These are phyloP conservation scores for Tinospora cordifolia DNA, from an alignment of 164 flowering plant species.

Conservation along the genomic window DNA sequence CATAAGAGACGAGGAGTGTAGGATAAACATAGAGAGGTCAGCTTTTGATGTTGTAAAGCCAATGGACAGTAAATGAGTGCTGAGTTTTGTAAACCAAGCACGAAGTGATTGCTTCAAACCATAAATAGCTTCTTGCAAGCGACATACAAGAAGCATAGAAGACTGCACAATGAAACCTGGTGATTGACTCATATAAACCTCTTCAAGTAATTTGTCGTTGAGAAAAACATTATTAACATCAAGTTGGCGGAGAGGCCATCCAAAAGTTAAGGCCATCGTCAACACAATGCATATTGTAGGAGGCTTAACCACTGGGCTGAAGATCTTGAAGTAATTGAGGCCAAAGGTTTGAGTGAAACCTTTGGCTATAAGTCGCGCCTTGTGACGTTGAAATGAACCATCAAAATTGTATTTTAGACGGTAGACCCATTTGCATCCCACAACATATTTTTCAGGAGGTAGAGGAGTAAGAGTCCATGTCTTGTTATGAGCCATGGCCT, in stretches of 20 bases:
- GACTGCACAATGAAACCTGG: neutral
- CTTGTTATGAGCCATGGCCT: too few species aligned
- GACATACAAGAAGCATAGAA: neutral
- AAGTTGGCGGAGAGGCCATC: neutral
- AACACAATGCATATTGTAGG: neutral
- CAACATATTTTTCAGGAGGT: too few species aligned
- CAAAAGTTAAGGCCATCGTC: neutral
- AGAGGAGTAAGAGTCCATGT: too few species aligned
- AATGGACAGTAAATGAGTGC: too few species aligned
- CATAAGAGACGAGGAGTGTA: neutral
- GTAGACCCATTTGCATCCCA: too few species aligned
- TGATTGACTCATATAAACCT: neutral
- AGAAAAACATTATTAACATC: slow-evolving; percentile 4
- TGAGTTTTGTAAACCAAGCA: neutral
- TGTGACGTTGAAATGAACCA: too few species aligned
- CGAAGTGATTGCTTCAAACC: neutral
- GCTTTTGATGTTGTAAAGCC: neutral
- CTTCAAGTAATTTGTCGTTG: neutral
- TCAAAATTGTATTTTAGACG: too few species aligned
- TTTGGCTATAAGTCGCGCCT: too few species aligned
- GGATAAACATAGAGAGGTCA: neutral
- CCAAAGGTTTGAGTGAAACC: too few species aligned
- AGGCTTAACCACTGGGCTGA: neutral
- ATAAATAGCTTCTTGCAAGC: neutral
- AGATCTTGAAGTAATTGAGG: neutral